phyloP scores from a whole-genome alignment of 2,329 filamentous ascomycete genomes.

The Trichophyton schoenleinii region DNA sequence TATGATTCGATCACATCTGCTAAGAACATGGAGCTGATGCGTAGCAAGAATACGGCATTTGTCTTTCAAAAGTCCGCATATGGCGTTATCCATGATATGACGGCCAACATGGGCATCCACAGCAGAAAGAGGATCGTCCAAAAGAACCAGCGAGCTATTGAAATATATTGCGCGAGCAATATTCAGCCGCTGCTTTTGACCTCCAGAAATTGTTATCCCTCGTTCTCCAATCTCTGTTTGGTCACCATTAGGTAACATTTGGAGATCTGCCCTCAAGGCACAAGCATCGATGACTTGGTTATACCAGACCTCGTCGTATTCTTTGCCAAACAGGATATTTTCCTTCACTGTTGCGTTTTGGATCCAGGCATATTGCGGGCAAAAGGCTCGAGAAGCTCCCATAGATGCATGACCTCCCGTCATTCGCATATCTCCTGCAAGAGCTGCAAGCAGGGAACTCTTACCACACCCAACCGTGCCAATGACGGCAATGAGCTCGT shows the following conservation, averaged over 20 bases:
- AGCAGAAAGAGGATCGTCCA: conserved; percentile 51
- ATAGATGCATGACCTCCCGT: conserved; percentile 61
- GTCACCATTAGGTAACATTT: conserved; percentile 86
- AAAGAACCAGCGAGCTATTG: conserved; percentile 48
- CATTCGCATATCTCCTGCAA: conserved; percentile 89
- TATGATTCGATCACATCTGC: conserved; percentile 78
- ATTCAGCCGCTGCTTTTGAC: conserved; percentile 89
- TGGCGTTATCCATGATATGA: conserved; percentile 84
- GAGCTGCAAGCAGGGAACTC: conserved; percentile 71
- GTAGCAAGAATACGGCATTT: conserved; percentile 89
- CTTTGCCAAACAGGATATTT: conserved; percentile 84
- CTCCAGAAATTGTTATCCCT: conserved; percentile 88
- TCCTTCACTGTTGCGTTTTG: conserved; percentile 78
- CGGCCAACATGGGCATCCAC: conserved; percentile 47
- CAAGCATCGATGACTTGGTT: conserved; percentile 73
- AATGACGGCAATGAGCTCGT: conserved; percentile 30
- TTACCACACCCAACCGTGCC: conserved; percentile 64
- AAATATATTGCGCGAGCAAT: conserved; percentile 70
- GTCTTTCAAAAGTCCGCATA: conserved; percentile 72
- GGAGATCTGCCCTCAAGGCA: conserved; percentile 69
- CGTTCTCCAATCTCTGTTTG: conserved; percentile 87
- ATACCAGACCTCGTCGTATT: conserved; percentile 66
- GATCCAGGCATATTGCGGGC: conserved; percentile 95
- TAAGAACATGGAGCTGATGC: conserved; percentile 87
- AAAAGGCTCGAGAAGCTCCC: conserved; percentile 74